Base-by-base conservation (phyloP, 169 alveolate species). In the Perkinsus marinus region DNA sequence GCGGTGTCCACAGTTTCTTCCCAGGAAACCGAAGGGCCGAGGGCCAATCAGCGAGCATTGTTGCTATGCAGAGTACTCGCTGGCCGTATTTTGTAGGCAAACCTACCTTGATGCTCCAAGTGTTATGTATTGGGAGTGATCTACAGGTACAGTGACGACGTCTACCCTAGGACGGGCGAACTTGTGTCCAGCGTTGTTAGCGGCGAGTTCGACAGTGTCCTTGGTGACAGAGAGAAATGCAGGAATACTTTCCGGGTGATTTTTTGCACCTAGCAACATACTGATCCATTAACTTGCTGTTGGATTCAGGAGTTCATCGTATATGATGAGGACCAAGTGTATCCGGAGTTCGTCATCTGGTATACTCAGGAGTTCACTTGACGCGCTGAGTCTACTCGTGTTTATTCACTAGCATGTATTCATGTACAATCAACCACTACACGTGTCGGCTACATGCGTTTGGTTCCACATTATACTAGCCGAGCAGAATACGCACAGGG, bases 161-260 rank as follows among this genome's bases (percentile, higher is more conserved):
- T 91, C 6, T 92, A 90, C 39, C 89, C 94, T 9, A 68, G 69
- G 16, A 92, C 94, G 3, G 68, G 30, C 89, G 39, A 90, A 0
- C 68, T 43, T 10, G 92, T 39, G 41, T 3, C 47, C 89, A 26
- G 26, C 57, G 46, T 69, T 46, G 89, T 47, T 9, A 46, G 39
- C 39, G 92, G 92, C 0, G 92, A 68, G 7, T 92, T 79, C 92
- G 93, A 92, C 43, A 39, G 90, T 19, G 90, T 92, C 43, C 91
- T 92, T 0, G 94, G 94, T 2, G 94, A 92, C 68, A 92, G 94
- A 26, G 93, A 91, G 92, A 92, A 92, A n/a, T 91, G 93, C 92
- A 89, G 94, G 22, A 89, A 43, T 30, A 92, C 94, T 5, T 92
- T 79, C 39, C 3, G 46, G 10, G 46, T 41, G 46, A 41, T 41